phyloP scores from a whole-genome alignment of 2,329 filamentous ascomycete species.

The Leptodontidium sp. region DNA sequence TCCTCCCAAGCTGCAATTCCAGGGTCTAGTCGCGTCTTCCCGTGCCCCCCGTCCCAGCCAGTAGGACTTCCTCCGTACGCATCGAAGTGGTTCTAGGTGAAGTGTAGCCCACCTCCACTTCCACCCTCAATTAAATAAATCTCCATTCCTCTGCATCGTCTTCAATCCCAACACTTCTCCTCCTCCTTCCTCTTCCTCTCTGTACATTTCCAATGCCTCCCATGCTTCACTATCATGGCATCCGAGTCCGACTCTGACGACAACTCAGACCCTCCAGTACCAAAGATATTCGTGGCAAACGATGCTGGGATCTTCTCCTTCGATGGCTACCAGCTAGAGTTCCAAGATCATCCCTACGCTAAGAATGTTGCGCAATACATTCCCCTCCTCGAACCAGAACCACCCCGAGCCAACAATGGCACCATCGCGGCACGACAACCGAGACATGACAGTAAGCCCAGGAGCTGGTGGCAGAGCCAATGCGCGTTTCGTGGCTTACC shows the following conservation, averaged over 20 bases:
- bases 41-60: neutral
- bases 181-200: neutral
- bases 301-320: constrained; percentile 16
- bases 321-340: constrained; percentile 15
- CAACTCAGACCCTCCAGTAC: constrained; percentile 8
- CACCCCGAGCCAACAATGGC: constrained; percentile 70
- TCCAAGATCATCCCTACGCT: constrained; percentile 22
- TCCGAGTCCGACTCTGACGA: constrained; percentile 16
- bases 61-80: too few species aligned
- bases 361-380: constrained; percentile 63
- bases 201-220: constrained; percentile 3
- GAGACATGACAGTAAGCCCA: constrained; percentile 15
- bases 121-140: constrained; percentile 5
- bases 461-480: constrained; percentile 31
- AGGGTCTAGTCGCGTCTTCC: constrained; percentile 8
- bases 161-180: neutral
- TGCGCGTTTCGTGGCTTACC: constrained; percentile 26
- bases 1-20: neutral
- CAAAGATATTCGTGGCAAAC: neutral
- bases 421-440: constrained; percentile 49
- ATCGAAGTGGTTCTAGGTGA: too few species aligned
- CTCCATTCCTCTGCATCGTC: constrained; percentile 1
- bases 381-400: constrained; percentile 63
- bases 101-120: too few species aligned
- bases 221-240: constrained; percentile 3